A percentile compares a stretch with the other conserved stretches of the same genome.
Conservation (phyloP, 2,329 filamentous ascomycete species). For the Beauveria medogensis region DNA sequence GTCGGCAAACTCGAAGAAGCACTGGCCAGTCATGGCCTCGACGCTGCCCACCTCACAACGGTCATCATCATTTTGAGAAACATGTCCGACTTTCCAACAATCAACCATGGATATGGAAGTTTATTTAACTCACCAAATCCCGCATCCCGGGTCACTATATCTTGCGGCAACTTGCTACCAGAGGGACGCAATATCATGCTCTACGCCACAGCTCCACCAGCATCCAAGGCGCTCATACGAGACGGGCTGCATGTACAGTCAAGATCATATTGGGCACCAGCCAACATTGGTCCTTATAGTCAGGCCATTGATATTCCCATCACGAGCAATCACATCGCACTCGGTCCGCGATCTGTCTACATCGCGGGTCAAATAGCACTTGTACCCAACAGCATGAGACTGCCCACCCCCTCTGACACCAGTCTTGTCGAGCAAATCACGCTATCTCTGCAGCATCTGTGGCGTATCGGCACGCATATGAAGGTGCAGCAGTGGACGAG, state of each 20-base stretch:
- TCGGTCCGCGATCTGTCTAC: constrained; percentile 39
- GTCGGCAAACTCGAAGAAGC: constrained; percentile 35
- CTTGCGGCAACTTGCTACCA: constrained; percentile 62
- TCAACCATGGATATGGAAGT: constrained; percentile 69
- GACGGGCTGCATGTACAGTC: constrained; percentile 81
- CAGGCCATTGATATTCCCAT: constrained; percentile 61
- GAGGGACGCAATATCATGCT: constrained; percentile 51
- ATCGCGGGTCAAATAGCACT: constrained; percentile 91
- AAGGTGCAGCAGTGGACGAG: constrained; percentile 67
- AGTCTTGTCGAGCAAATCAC: constrained; percentile 51
- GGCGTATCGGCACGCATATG: constrained; percentile 68
- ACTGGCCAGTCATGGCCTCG: constrained; percentile 25
- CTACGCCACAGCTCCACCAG: constrained; percentile 35
- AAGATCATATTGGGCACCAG: constrained; percentile 92
- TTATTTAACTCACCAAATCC: constrained; percentile 75
- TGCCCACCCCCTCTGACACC: constrained; percentile 33
- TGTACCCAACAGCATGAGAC: constrained; percentile 67
- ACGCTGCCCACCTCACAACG: constrained; percentile 38
- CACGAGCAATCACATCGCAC: constrained; percentile 12
- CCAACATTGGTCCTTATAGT: constrained; percentile 95
- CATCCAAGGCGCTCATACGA: constrained; percentile 28
- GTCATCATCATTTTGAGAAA: constrained; percentile 62
- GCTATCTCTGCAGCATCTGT: constrained; percentile 81
- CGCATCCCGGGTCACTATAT: constrained; percentile 75
- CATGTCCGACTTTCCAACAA: constrained; percentile 68